Base-by-base conservation (phyloP, 768 basidiomycete species). In the Panaeolus papilionaceus region DNA sequence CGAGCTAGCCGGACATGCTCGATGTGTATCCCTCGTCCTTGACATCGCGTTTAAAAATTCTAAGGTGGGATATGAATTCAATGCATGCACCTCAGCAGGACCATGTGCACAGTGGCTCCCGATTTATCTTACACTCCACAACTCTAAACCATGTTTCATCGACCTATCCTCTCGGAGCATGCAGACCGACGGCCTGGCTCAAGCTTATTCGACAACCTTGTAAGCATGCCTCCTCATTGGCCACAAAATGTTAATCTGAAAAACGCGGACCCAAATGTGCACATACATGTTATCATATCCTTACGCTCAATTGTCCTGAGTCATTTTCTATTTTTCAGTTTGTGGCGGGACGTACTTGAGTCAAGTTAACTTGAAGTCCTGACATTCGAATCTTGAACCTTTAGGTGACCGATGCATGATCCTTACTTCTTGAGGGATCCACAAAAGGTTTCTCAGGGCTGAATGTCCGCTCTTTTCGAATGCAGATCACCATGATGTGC, bases 401-500 rank as follows among this genome's bases (percentile, higher is more conserved):
- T 49, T 9, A 7, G 26, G 8, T 7, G 9, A 49, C 47, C 23
- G 47, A 23, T 33, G 54, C 2, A 58, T 58, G 54, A 4, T 58
- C 8, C 16, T 2, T 37, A 4, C 54, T 37, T 58, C 4, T 28
- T 28, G 6, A 58, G 14, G 54, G 26, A 28, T 28, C 14, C 33
- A 37, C 54, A 58, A 58, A 12, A 58, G 26, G n/a, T 16, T 14
- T 28, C 14, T 58, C 54, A 58, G 26, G 54, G 54, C 11, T 14
- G 54, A 18, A 33, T 58, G 54, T 58, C 54, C 54, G 54, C 33
- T 58, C 28, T 28, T 33, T 58, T 58, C 54, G 54, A 58, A 33
- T 28, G 54, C 54, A 37, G 54, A 58, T 58, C 54, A 58, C 33
- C 28, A 11, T 58, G 54, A 58, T 58, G 26, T 28, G 54, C 33